These are phyloP conservation scores for Gracilaria gracilis DNA, from an alignment of 23 red algal genomes.

Conservation along the genomic window DNA sequence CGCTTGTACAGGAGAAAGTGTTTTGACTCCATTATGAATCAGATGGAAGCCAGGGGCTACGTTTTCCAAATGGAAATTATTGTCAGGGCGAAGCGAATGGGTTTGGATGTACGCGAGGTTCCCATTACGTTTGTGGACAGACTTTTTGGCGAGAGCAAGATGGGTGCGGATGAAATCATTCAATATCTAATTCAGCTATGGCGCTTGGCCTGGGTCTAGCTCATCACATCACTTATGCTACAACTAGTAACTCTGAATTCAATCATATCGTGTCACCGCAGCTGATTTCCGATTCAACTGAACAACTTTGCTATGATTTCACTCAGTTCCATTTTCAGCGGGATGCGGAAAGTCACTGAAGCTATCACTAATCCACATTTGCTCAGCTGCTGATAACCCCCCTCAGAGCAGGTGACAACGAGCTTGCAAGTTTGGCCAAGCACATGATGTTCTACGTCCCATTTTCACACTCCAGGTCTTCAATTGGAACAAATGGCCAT, in stretches of 20 bases:
- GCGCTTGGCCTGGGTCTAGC: constrained; percentile 68
- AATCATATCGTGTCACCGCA: not conserved
- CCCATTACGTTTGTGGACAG: constrained; percentile 99
- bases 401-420: no score
- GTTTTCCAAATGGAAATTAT: constrained; percentile 99
- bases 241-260: not conserved
- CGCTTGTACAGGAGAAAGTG: constrained; percentile 77
- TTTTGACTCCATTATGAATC: constrained; percentile 76
- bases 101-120: constrained; percentile 76
- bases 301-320: not conserved
- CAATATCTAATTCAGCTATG: constrained; percentile 87
- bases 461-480: no score
- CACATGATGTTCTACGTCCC: no score
- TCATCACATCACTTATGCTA: not conserved
- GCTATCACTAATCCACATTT: no score
- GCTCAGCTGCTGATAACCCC: no score
- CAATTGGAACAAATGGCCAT: no score
- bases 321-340: no score
- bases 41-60: constrained; percentile 77
- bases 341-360: no score
- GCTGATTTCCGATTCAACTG: not conserved
- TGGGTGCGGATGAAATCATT: constrained; percentile 84
- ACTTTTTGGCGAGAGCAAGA: constrained; percentile 92
- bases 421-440: no score
- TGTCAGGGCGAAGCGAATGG: constrained; percentile 82